A percentile compares a stretch with the other conserved stretches of the same genome.
These are phyloP conservation scores for Scheffersomyces amazonensis DNA, from an alignment of 805 yeast genomes.

Conservation along the genomic window DNA sequence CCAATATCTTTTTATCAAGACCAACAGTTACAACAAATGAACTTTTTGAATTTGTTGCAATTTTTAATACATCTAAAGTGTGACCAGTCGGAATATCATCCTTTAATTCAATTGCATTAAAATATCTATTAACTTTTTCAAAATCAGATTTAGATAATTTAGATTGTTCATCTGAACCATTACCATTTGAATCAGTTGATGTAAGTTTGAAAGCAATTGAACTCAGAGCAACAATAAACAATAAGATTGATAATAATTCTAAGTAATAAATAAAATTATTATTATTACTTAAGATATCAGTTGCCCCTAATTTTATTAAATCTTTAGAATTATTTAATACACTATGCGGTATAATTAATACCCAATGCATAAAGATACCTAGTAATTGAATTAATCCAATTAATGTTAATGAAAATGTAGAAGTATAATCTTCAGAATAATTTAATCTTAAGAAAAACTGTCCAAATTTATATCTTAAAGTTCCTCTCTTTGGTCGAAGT, in stretches of 20 bases:
- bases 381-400: conserved; percentile 10
- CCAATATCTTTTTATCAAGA: conserved; percentile 64
- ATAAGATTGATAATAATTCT: conserved; percentile 52
- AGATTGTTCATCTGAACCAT: neutral
- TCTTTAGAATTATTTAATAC: conserved; percentile 1
- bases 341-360: conserved; percentile 15
- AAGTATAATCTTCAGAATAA: conserved; percentile 13
- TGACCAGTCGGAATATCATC: conserved; percentile 41
- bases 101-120: conserved; percentile 29
- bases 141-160: conserved; percentile 8
- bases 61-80: conserved; percentile 57
- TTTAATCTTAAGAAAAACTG: conserved; percentile 30
- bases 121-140: conserved; percentile 17
- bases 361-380: conserved; percentile 17
- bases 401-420: conserved; percentile 18
- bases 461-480: conserved; percentile 28
- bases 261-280: conserved; percentile 51
- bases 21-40: conserved; percentile 71
- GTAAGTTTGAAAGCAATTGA: conserved; percentile 6
- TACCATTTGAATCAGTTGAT: neutral
- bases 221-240: conserved; percentile 47
- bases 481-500: conserved; percentile 13
- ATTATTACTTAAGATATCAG: conserved; percentile 16
- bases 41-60: conserved; percentile 55
- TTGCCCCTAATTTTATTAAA: neutral